Conservation (phyloP, 1,284 basidiomycete species). For the Hemileia vastatrix region DNA sequence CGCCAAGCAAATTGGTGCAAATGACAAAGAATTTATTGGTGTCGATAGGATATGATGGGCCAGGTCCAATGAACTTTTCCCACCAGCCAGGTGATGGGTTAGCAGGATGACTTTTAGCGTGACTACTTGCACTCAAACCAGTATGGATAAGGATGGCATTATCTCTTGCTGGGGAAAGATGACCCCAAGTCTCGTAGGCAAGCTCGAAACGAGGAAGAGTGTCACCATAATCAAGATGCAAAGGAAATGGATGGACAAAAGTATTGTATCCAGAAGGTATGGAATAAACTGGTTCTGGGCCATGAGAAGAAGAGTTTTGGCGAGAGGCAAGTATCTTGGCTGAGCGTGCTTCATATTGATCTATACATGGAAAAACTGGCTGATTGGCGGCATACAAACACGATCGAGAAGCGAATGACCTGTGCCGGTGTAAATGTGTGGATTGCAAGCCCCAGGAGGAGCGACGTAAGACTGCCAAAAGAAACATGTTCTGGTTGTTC, state of each 20-base stretch:
- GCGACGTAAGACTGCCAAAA: too few species aligned
- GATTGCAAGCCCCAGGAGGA: too few species aligned
- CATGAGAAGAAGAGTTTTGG: too few species aligned
- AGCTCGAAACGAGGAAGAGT: constrained; percentile 69
- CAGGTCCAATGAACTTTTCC: constrained; percentile 96
- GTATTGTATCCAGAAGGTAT: constrained; percentile 44
- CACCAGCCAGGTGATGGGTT: constrained; percentile 91
- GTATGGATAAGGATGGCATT: constrained; percentile 95
- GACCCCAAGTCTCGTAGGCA: constrained; percentile 97
- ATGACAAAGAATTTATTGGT: constrained; percentile 86
- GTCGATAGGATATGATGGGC: constrained; percentile 66
- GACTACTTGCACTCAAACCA: constrained; percentile 86
- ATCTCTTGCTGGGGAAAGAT: constrained; percentile 62
- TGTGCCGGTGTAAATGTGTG: too few species aligned
- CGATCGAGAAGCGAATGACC: too few species aligned
- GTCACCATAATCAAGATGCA: constrained; percentile 64
- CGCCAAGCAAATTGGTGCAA: constrained; percentile 93
- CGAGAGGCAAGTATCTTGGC: too few species aligned
- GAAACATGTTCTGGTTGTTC: too few species aligned
- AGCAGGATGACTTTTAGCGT: constrained; percentile 71
- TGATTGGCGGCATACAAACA: too few species aligned
- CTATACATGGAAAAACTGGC: too few species aligned
- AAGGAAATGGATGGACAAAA: constrained; percentile 48
- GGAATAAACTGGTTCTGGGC: constrained; percentile 47
- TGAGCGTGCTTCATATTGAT: too few species aligned